Base-by-base conservation (phyloP, 192 early-diverging fungal species). In the Obelidium mucronatum region DNA sequence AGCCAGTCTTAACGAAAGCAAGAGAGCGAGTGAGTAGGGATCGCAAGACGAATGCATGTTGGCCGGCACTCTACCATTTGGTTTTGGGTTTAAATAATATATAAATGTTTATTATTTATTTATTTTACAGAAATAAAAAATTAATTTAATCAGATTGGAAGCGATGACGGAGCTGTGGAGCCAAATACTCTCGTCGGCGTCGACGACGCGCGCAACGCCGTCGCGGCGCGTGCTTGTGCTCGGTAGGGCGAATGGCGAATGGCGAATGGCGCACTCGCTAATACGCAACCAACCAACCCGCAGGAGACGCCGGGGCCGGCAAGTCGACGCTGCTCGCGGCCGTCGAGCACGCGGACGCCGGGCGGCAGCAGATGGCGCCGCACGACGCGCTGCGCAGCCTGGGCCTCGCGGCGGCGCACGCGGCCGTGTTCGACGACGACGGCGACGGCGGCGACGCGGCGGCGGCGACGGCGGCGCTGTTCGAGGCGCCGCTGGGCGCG, bases 371-470 rank as follows among this genome's bases (percentile, higher is more conserved):
- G 77, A 79, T 82, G 71, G 68, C 79, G 76, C 56, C 72, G 61
- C 40, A 82, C 68, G 53, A 81, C 84, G 6, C 75, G 74, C 83
- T 88, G 75, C 87, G 87, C 69, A 92, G 94, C 64, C 81, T 96
- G 70, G 94, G 92, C n/a, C 83, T 97, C 39, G 88, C 91, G 40
- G 97, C 93, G 71, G 89, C n/a, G 91, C 3, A 96, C 85, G 85
- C 92, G 76, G 93, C 96, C 64, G 88, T 96, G 51, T 85, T 89
- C 61, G 95, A 98, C 75, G 96, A 96, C 58, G 95, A 96, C 65
- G 90, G 91, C 75, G 93, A n/a, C 28, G 39, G 62, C 77, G 88
- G 89, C n/a, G n/a, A n/a, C n/a, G n/a, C n/a, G n/a, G n/a, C n/a
- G n/a, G n/a, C n/a, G n/a, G n/a, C n/a, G n/a, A 91, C 39, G 85